Conservation (phyloP, 2,329 filamentous ascomycete species). For the Zasmidium citrigriseum region DNA sequence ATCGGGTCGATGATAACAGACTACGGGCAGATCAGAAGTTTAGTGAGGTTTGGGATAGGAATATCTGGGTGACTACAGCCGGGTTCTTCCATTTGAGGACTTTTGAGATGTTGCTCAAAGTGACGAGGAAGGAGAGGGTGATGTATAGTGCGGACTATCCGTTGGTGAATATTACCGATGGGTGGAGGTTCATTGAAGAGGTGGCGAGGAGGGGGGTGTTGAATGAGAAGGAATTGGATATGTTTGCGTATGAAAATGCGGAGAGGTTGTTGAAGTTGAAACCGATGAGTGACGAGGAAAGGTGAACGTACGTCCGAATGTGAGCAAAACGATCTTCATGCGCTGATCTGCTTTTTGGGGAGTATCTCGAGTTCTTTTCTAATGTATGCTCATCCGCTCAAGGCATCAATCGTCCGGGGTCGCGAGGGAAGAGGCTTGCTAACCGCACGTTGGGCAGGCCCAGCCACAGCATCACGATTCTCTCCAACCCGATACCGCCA, state of each 20-base stretch:
- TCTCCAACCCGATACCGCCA: slow-evolving; percentile 65
- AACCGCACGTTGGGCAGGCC: slow-evolving; percentile 65
- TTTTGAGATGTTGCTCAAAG: slow-evolving; percentile 28
- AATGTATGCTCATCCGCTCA: not conserved
- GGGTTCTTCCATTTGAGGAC: slow-evolving; percentile 44
- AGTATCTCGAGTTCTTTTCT: not conserved
- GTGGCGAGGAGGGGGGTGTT: slow-evolving; percentile 51
- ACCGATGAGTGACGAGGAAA: not conserved
- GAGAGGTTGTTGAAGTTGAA: slow-evolving; percentile 42
- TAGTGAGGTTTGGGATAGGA: slow-evolving; percentile 33
- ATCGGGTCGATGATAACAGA: slow-evolving; percentile 39
- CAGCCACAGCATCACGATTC: slow-evolving; percentile 68
- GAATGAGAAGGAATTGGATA: slow-evolving; percentile 47
- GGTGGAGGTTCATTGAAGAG: slow-evolving; percentile 49
- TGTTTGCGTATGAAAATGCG: slow-evolving; percentile 52
- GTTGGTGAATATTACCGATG: slow-evolving; percentile 51
- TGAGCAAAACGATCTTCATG: too few relatives aligned
- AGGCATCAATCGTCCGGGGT: slow-evolving; percentile 58
- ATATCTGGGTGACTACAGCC: slow-evolving; percentile 59
- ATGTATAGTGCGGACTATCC: slow-evolving; percentile 61
- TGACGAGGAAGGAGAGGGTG: slow-evolving; percentile 46
- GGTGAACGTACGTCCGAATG: not conserved
- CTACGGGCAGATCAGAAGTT: slow-evolving; percentile 7
- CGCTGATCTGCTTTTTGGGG: not conserved
- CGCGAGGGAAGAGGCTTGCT: slow-evolving; percentile 64